Base-by-base conservation (phyloP, 768 basidiomycete species). In the Lyophyllum atratum region DNA sequence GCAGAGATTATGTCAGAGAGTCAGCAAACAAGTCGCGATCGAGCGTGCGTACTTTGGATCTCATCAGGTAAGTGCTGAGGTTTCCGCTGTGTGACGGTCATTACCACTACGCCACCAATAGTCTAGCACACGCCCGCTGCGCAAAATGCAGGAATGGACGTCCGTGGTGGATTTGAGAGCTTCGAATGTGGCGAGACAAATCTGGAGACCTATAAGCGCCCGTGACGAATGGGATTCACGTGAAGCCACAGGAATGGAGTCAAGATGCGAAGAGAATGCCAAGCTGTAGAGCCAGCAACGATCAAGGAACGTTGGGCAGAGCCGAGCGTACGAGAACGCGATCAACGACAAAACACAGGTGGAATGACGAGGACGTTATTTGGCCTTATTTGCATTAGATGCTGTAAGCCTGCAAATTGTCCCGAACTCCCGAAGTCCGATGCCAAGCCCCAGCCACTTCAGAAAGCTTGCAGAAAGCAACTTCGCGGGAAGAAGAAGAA, bases 31-130 rank as follows among this genome's bases (percentile, higher is more conserved):
- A 9, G n/a, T 19, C 26, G 9, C n/a, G 21, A 50, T 54, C 42
- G 42, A 55, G 33, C 47, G 44, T 44, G 70, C 80, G 65, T 72
- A 85, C 85, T 80, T 76, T 84, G 78, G 59, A 86, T 81, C 72
- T 87, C 85, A 65, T 87, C 86, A 39, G 84, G 81, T 59, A 83
- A 75, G 58, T 80, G 79, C 68, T 84, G 83, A 51, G 83, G 79
- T 71, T 86, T 87, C 56, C 85, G 81, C 64, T 85, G 84, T 52
- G 85, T 86, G 57, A 87, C 80, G 26, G 86, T 87, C 85, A 87
- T 87, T 2, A 31, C 53, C 57, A 22, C 33, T 33, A 25, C 19
- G 5, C 31, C 24, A 15, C 12, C 21, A 40, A 14, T 52, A 14
- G 10, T 21, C 40, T 34, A 57, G 31, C 53, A 39, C 37, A 45